Evolutionary conservation across 208 protist species (phyloP).

Genomic region (Trypanosoma melophagium): DNA sequence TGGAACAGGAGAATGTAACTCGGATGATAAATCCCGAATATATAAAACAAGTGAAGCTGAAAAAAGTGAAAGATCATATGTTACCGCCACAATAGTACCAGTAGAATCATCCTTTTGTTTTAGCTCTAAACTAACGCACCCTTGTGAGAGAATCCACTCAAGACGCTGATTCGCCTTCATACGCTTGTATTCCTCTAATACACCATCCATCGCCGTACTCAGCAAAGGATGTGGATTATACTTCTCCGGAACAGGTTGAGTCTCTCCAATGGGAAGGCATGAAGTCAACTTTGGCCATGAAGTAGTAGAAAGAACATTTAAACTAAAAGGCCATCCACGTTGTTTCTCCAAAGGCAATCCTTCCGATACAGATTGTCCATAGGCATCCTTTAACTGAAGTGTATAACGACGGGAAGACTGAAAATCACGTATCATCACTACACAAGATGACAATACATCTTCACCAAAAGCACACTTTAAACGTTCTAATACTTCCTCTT

Average conservation of each 20-base stretch:
- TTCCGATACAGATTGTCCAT: not conserved
- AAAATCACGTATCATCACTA: slow-evolving; percentile 85
- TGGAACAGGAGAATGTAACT: slow-evolving; percentile 28
- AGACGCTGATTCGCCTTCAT: slow-evolving; percentile 68
- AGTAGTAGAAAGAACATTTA: slow-evolving; percentile 72
- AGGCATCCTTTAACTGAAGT: slow-evolving; percentile 50
- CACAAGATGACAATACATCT: slow-evolving; percentile 62
- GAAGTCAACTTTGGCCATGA: slow-evolving; percentile 60
- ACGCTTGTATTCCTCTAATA: slow-evolving; percentile 57
- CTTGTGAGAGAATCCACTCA: slow-evolving; percentile 63
- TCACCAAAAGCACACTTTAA: slow-evolving; percentile 85
- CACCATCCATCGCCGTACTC: slow-evolving; percentile 47
- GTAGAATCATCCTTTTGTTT: slow-evolving; percentile 47
- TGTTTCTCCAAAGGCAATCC: not conserved
- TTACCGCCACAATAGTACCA: slow-evolving; percentile 29
- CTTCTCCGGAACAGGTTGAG: slow-evolving; percentile 33
- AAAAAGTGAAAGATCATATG: slow-evolving; percentile 65
- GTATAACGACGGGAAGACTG: slow-evolving; percentile 77
- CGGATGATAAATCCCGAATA: slow-evolving; percentile 45
- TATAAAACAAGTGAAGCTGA: slow-evolving; percentile 72
- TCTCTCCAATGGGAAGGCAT: slow-evolving; percentile 28
- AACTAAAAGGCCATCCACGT: slow-evolving; percentile 35
- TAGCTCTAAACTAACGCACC: slow-evolving; percentile 62
- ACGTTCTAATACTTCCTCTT: slow-evolving; percentile 86
- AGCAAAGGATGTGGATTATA: slow-evolving; percentile 66